These are phyloP conservation scores for Ascosphaera pollenicola DNA, from an alignment of 2,329 filamentous ascomycete genomes.

Conservation along the genomic window DNA sequence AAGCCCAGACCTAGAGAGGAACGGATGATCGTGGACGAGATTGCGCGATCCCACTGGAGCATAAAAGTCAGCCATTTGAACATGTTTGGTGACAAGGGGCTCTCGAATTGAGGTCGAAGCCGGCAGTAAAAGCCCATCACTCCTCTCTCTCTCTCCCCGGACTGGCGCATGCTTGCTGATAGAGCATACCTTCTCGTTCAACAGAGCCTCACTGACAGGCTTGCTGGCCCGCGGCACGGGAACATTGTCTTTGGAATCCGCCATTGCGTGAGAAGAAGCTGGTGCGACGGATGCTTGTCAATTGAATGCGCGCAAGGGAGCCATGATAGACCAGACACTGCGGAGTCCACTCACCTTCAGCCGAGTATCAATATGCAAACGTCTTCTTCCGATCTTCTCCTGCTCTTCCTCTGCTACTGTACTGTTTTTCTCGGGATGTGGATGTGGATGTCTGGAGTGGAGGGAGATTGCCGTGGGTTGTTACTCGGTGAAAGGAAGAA, in stretches of 20 bases:
- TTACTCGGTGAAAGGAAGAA: background rate
- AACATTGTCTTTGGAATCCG: conserved; percentile 31
- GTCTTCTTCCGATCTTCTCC: background rate
- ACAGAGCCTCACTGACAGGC: conserved; percentile 88
- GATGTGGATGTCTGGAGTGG: background rate
- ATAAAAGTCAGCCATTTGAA: conserved; percentile 4
- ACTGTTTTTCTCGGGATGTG: conserved; percentile 1
- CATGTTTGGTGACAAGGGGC: too few relatives aligned
- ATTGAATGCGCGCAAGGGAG: background rate
- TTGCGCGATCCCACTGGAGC: conserved; percentile 83
- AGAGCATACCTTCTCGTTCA: conserved; percentile 88
- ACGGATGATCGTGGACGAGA: conserved; percentile 93
- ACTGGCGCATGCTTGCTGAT: too few relatives aligned
- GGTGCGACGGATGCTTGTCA: conserved; percentile 1
- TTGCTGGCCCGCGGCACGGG: conserved; percentile 46
- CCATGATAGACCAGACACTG: too few relatives aligned
- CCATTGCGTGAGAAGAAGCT: conserved; percentile 23
- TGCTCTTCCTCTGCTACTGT: conserved; percentile 1
- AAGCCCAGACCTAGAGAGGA: conserved; percentile 90
- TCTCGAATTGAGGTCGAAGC: background rate
- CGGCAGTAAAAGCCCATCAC: background rate
- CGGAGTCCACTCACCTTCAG: too few relatives aligned
- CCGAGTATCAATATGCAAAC: background rate
- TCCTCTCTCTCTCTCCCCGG: too few relatives aligned
- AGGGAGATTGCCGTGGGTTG: background rate